A percentile compares a stretch with the other conserved stretches of the same genome.
These are phyloP conservation scores for Nakazawaea ernobii DNA, from an alignment of 805 yeast species.

Conservation along the genomic window DNA sequence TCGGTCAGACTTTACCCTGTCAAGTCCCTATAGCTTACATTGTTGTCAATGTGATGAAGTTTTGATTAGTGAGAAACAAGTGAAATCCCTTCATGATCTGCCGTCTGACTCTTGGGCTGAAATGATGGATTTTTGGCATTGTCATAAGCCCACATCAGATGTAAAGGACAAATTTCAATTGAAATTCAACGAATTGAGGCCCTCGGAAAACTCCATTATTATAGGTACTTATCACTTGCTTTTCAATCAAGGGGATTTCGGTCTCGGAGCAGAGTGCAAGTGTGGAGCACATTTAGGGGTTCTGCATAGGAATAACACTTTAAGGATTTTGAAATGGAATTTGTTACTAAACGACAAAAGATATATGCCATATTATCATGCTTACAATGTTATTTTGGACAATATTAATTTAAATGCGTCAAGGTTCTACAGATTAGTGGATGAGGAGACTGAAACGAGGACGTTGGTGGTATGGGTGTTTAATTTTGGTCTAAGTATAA, in stretches of 20 bases:
- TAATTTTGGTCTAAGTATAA: conserved; percentile 32
- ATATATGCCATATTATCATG: conserved; percentile 30
- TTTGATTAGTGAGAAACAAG: conserved; percentile 26
- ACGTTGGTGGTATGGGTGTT: conserved; percentile 42
- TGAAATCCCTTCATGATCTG: conserved; percentile 46
- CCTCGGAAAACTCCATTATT: conserved; percentile 35
- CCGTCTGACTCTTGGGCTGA: conserved; percentile 95
- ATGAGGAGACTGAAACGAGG: conserved; percentile 10
- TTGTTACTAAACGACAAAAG: conserved; percentile 25
- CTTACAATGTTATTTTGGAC: conserved; percentile 34
- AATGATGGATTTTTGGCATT: conserved; percentile 96
- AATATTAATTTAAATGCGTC: conserved; percentile 37
- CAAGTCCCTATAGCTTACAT: conserved; percentile 13
- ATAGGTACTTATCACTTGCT: conserved; percentile 56
- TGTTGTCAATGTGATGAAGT: conserved; percentile 27
- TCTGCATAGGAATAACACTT: conserved; percentile 24
- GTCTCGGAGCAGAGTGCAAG: conserved; percentile 14
- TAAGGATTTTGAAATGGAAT: conserved; percentile 54
- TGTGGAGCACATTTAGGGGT: conserved; percentile 38
- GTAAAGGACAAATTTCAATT: conserved; percentile 20
- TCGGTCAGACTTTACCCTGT: not conserved
- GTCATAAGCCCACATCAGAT: conserved; percentile 62
- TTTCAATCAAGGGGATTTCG: conserved; percentile 22
- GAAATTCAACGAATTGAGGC: conserved; percentile 35
- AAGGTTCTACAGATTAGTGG: conserved; percentile 26